phyloP scores from a whole-genome alignment of 257 asterid species.

The Scutellaria galericulata region DNA sequence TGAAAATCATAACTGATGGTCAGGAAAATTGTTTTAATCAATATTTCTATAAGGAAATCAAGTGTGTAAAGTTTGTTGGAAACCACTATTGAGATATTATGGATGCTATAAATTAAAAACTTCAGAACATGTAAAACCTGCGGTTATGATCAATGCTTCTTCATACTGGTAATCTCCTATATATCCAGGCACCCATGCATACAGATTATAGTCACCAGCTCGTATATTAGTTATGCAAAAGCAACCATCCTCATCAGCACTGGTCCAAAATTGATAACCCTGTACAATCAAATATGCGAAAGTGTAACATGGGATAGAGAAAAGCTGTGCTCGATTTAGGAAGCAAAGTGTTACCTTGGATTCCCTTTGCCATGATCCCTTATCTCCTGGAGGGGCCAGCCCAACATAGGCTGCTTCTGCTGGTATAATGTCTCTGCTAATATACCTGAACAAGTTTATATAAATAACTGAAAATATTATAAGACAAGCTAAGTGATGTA shows the following conservation, averaged over 20 bases:
- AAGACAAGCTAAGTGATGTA: constrained; percentile 5
- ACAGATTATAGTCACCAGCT: constrained; percentile 66
- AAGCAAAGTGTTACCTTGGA: constrained; percentile 49
- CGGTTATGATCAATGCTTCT: constrained; percentile 42
- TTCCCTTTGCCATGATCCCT: constrained; percentile 82
- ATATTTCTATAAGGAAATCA: neutral
- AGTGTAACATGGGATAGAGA: neutral
- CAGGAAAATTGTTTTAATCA: constrained; percentile 7
- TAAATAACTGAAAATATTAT: neutral
- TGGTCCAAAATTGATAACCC: constrained; percentile 87
- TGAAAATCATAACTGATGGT: constrained; percentile 21
- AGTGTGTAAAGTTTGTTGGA: neutral
- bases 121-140: constrained; percentile 47
- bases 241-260: constrained; percentile 53
- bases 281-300: constrained; percentile 30
- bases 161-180: constrained; percentile 67
- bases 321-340: constrained; percentile 5
- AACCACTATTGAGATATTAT: neutral
- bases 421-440: constrained; percentile 39
- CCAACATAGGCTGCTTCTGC: constrained; percentile 68
- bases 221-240: constrained; percentile 54
- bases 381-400: constrained; percentile 66
- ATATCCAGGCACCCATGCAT: constrained; percentile 67
- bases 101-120: constrained; percentile 20
- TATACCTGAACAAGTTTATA: constrained; percentile 42